These are phyloP conservation scores for Cordyceps cateniannulata DNA, from an alignment of 2,329 filamentous ascomycete species.

Conservation along the genomic window DNA sequence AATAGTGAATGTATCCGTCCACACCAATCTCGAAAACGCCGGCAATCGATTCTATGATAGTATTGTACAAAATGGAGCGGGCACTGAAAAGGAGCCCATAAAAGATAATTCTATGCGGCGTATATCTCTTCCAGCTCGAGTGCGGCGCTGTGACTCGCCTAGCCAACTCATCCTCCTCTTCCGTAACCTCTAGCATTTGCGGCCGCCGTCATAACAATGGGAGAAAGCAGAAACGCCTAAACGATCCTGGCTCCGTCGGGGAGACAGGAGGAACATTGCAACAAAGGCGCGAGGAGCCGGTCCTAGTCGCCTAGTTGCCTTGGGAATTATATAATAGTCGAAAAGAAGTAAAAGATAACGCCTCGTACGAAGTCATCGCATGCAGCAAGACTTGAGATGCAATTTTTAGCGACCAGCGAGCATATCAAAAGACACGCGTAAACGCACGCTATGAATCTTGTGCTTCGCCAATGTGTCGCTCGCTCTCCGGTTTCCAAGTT, in stretches of 20 bases:
- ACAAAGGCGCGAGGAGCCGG: not conserved
- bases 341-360: slow-evolving; percentile 10
- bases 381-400: slow-evolving; percentile 5
- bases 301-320: not conserved
- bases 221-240: not conserved
- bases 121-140: not conserved
- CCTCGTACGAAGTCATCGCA: slow-evolving; percentile 6
- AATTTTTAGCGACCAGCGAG: not conserved
- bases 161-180: not conserved
- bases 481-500: slow-evolving; percentile 68
- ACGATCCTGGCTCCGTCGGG: not conserved
- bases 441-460: slow-evolving; percentile 11
- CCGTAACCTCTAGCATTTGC: not conserved
- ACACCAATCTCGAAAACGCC: not conserved
- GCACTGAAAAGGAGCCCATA: not conserved
- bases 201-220: slow-evolving; percentile 3
- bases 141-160: not conserved
- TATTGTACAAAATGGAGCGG: slow-evolving; percentile 10
- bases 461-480: slow-evolving; percentile 60
- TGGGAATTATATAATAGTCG: slow-evolving; percentile 8
- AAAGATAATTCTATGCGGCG: not conserved
- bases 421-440: not conserved
- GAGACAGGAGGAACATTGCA: not conserved
- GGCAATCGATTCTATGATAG: slow-evolving; percentile 6
- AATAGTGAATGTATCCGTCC: not conserved